Evolutionary conservation across 2,329 filamentous ascomycete genomes (phyloP).

Genomic region (Arthrobotrys pseudoclavata): DNA sequence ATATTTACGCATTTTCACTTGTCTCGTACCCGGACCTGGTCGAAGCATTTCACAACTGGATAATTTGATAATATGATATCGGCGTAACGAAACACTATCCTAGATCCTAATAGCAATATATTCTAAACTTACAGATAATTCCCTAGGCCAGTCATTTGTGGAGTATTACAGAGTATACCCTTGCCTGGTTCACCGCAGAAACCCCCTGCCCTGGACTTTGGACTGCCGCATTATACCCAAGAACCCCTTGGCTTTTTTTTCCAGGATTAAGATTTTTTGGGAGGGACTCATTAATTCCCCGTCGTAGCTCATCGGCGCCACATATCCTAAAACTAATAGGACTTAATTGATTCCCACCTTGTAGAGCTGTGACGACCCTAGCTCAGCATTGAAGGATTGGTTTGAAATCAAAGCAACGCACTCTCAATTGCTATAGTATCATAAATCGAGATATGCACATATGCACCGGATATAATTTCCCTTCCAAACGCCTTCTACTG

Average conservation of each 20-base stretch:
- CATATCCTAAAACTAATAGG: not conserved
- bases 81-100: constrained; percentile 2
- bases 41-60: no score
- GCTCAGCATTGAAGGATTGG: not conserved
- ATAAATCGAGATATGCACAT: not conserved
- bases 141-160: not conserved
- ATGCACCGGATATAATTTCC: constrained; percentile 5
- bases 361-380: no score
- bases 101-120: constrained; percentile 8
- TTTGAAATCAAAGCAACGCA: not conserved
- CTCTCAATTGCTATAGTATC: not conserved
- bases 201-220: no score
- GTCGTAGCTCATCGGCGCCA: not conserved
- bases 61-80: no score
- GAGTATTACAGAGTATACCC: not conserved
- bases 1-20: constrained; percentile 31
- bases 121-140: not conserved
- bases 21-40: not conserved
- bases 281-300: not conserved
- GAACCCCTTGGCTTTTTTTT: no score
- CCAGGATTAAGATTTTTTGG: not conserved
- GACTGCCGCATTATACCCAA: not conserved
- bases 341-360: not conserved
- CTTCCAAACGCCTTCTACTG: no score
- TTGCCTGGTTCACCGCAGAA: not conserved